These are phyloP conservation scores for Populus hybrid DNA, from an alignment of 441 rosid species.

Conservation along the genomic window DNA sequence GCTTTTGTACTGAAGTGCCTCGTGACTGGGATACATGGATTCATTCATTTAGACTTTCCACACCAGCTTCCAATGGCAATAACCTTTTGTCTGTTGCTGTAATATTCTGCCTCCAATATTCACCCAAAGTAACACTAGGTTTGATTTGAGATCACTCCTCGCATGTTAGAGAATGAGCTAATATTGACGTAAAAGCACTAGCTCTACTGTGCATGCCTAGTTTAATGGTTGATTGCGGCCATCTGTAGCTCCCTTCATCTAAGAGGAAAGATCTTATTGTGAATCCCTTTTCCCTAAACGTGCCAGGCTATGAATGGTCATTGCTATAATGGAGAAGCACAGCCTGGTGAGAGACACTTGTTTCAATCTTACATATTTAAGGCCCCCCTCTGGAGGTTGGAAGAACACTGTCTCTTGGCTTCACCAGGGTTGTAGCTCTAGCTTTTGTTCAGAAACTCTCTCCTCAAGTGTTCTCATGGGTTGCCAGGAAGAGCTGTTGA, in stretches of 20 bases:
- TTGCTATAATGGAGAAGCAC: background rate
- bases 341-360: background rate
- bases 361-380: background rate
- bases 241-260: background rate
- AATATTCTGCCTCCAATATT: background rate
- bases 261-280: background rate
- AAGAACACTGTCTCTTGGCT: background rate
- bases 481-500: constrained; percentile 48
- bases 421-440: background rate
- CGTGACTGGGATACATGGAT: constrained; percentile 2
- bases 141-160: too few relatives aligned
- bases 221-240: background rate
- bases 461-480: constrained; percentile 39
- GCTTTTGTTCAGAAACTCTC: background rate
- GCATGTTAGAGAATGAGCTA: too few relatives aligned
- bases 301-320: background rate
- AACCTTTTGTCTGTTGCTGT: background rate
- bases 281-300: background rate
- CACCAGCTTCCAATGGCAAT: background rate
- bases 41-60: background rate
- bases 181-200: background rate
- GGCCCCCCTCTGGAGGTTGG: background rate
- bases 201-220: background rate
- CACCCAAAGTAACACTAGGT: background rate
- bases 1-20: background rate